These are phyloP conservation scores for Theileria equi DNA, from an alignment of 169 alveolate genomes.

Conservation along the genomic window DNA sequence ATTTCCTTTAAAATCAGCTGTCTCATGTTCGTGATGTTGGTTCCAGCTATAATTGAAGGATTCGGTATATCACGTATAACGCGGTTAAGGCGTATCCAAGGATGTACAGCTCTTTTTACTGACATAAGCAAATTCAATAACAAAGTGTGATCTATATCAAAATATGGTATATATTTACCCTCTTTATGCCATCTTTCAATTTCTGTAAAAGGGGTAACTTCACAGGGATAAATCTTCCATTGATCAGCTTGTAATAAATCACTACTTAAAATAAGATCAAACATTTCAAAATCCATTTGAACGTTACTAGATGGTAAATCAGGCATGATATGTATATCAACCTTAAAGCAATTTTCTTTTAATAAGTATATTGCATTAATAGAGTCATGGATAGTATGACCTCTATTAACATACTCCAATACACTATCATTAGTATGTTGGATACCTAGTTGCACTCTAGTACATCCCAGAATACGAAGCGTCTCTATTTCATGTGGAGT, in stretches of 20 bases:
- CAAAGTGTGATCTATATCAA: constrained; percentile 80
- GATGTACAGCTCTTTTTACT: constrained; percentile 88
- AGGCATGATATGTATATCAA: constrained; percentile 93
- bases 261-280: constrained; percentile 76
- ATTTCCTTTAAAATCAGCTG: constrained; percentile 79
- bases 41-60: constrained; percentile 91
- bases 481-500: constrained; percentile 79
- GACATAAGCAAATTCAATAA: constrained; percentile 69
- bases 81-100: constrained; percentile 91
- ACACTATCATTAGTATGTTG: constrained; percentile 88
- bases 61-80: constrained; percentile 92
- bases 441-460: constrained; percentile 91
- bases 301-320: constrained; percentile 86
- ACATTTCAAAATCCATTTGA: constrained; percentile 85
- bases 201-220: constrained; percentile 88
- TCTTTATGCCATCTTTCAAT: constrained; percentile 86
- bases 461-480: constrained; percentile 87
- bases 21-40: constrained; percentile 88
- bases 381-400: constrained; percentile 77
- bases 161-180: constrained; percentile 84
- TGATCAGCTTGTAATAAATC: constrained; percentile 91
- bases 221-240: constrained; percentile 94
- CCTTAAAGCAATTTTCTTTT: constrained; percentile 89
- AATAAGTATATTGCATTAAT: constrained; percentile 83
- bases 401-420: constrained; percentile 80